phyloP scores from a whole-genome alignment of 345 rosid species.

The Eucalyptus regnans region DNA sequence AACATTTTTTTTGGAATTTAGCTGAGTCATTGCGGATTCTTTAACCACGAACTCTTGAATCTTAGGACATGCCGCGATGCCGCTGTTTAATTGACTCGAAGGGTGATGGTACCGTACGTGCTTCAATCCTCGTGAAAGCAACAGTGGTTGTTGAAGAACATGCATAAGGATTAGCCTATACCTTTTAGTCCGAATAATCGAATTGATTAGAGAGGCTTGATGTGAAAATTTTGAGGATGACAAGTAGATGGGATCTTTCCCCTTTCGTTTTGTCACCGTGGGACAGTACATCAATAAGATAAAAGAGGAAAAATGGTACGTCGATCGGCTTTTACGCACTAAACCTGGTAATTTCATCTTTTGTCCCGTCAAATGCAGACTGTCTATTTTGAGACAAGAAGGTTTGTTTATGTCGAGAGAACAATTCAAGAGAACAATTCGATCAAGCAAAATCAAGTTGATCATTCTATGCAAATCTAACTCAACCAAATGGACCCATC shows the following conservation, averaged over 20 bases:
- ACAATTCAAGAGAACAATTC: neutral
- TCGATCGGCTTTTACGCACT: neutral
- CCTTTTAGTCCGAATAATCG: neutral
- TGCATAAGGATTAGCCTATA: neutral
- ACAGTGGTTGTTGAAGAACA: neutral
- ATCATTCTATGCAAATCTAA: neutral
- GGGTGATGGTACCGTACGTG: neutral
- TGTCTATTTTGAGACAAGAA: neutral
- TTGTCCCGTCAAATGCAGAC: neutral
- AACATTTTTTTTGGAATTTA: neutral
- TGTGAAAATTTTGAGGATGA: neutral
- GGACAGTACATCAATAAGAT: fast-evolving
- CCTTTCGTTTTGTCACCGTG: neutral
- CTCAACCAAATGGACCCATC: neutral
- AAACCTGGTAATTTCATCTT: neutral
- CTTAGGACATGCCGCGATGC: neutral
- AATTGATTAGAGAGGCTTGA: neutral
- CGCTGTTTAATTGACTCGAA: neutral
- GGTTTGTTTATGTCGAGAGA: neutral
- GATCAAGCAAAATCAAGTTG: neutral
- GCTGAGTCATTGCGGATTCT: neutral
- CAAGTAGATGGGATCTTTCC: neutral
- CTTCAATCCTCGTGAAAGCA: neutral
- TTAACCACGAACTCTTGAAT: neutral
- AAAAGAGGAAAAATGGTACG: neutral